These are phyloP conservation scores for Clarkia xantiana DNA, from an alignment of 345 rosid genomes.

Conservation along the genomic window DNA sequence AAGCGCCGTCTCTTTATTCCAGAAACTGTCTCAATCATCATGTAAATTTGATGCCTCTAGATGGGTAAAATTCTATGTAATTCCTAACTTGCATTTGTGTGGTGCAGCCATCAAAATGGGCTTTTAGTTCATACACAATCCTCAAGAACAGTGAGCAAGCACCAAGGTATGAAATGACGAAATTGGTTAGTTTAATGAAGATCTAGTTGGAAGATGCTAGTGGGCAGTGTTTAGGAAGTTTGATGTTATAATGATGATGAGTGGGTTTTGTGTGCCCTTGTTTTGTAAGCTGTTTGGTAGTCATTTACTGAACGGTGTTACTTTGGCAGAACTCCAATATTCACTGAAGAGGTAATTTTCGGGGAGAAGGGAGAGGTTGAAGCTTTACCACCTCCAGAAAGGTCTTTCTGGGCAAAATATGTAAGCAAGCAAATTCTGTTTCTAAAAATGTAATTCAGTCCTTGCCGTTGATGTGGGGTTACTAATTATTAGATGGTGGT, in stretches of 20 bases:
- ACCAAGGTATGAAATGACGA: conserved; percentile 51
- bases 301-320: conserved; percentile 1
- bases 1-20: too few species aligned
- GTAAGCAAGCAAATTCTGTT: conserved; percentile 27
- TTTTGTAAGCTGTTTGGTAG: too few species aligned
- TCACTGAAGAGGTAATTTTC: conserved; percentile 44
- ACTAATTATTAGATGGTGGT: too few species aligned
- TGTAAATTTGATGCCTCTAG: neutral
- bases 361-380: conserved; percentile 60
- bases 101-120: conserved; percentile 80
- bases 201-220: neutral
- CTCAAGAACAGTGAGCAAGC: conserved; percentile 77
- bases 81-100: conserved; percentile 1
- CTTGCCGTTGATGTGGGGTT: too few species aligned
- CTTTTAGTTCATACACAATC: conserved; percentile 68
- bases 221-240: neutral
- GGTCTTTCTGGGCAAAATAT: conserved; percentile 91
- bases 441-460: neutral
- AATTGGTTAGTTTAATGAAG: neutral
- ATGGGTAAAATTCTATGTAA: neutral
- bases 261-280: too few species aligned
- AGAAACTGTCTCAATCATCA: neutral
- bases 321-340: conserved; percentile 51
- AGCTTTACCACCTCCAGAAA: conserved; percentile 55
- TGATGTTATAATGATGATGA: too few species aligned